A percentile compares a stretch with the other conserved stretches of the same genome.
Evolutionary conservation across 2,329 filamentous ascomycete species (phyloP).

Genomic region (Ascochyta clinopodiicola): DNA sequence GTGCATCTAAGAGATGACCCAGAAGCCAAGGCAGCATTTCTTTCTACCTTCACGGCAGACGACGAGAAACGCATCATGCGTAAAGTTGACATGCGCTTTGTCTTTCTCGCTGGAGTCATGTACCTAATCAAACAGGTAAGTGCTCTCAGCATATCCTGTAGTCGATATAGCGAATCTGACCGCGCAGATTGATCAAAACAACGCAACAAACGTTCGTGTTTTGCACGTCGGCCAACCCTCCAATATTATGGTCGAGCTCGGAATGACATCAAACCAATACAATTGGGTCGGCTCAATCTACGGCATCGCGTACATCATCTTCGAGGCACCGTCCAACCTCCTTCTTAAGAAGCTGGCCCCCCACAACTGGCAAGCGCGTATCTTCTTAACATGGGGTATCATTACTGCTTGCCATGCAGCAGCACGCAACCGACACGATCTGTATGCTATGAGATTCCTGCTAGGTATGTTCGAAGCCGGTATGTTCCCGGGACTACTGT

Average conservation of each 20-base stretch:
- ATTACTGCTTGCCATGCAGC: constrained; percentile 41
- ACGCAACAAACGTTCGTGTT: constrained; percentile 32
- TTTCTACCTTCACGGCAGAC: constrained; percentile 27
- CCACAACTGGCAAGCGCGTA: constrained; percentile 46
- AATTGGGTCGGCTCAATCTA: constrained; percentile 36
- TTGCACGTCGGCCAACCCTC: constrained; percentile 29
- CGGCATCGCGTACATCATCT: constrained; percentile 33
- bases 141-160: background rate
- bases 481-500: constrained; percentile 39
- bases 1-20: constrained; percentile 28
- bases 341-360: constrained; percentile 48
- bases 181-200: constrained; percentile 29
- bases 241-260: constrained; percentile 28
- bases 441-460: constrained; percentile 34
- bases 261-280: constrained; percentile 31
- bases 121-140: constrained; percentile 33
- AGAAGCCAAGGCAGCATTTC: constrained; percentile 28
- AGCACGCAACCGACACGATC: constrained; percentile 29
- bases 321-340: constrained; percentile 43
- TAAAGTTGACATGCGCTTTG: constrained; percentile 31
- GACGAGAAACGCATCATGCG: constrained; percentile 34
- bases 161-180: no score
- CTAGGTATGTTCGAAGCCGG: constrained; percentile 36
- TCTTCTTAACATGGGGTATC: constrained; percentile 35
- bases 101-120: constrained; percentile 32